Evolutionary conservation across 305 asterid species (phyloP).

Genomic region (Fraxinus albicans): DNA sequence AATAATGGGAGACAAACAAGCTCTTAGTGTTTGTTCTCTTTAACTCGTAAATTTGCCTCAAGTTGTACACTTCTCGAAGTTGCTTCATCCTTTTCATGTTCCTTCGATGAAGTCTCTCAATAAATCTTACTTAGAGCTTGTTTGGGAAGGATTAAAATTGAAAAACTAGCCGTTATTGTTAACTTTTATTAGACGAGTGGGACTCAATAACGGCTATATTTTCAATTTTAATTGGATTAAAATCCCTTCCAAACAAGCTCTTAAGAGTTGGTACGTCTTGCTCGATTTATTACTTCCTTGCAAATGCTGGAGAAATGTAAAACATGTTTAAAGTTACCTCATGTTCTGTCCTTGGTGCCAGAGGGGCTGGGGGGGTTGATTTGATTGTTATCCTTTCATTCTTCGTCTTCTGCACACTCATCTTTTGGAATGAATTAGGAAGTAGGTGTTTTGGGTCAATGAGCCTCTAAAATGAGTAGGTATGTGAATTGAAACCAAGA

Average conservation of each 20-base stretch:
- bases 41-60: background rate
- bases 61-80: background rate
- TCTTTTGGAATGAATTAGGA: background rate
- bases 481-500: background rate
- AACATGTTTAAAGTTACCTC: background rate
- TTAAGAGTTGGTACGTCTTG: background rate
- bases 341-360: background rate
- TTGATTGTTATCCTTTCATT: too few species aligned
- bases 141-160: too few species aligned
- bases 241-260: too few species aligned
- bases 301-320: background rate
- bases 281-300: background rate
- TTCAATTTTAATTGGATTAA: too few species aligned
- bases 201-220: too few species aligned
- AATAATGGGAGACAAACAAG: too few species aligned
- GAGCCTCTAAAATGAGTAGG: background rate
- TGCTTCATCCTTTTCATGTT: background rate
- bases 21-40: background rate
- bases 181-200: too few species aligned
- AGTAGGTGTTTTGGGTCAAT: background rate
- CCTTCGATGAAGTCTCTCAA: background rate
- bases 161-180: too few species aligned
- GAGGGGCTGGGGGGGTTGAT: too few species aligned
- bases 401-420: background rate
- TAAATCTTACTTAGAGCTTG: background rate